Evolutionary conservation across 345 rosid species (phyloP).

Genomic region (Crucihimalaya himalaica): DNA sequence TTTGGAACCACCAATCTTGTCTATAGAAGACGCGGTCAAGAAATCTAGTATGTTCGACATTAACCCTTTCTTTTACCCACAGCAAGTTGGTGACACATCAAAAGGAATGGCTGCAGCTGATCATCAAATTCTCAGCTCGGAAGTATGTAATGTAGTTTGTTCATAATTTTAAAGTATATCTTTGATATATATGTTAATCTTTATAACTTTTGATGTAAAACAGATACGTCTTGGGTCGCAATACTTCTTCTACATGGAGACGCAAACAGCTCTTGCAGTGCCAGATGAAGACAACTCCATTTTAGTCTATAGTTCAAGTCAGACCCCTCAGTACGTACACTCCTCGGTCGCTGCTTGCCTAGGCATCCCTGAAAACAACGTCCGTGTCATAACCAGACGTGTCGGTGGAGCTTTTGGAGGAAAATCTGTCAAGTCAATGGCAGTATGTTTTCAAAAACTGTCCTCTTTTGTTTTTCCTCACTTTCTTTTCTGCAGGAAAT

Average conservation of each 20-base stretch:
- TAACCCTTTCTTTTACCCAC: constrained; percentile 52
- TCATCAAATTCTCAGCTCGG: constrained; percentile 58
- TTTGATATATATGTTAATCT: neutral
- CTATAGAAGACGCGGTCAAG: constrained; percentile 74
- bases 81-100: constrained; percentile 65
- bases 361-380: constrained; percentile 74
- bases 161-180: neutral
- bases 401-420: constrained; percentile 97
- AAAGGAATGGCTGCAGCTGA: constrained; percentile 95
- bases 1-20: constrained; percentile 68
- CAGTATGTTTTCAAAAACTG: constrained; percentile 49
- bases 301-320: constrained; percentile 71
- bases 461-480: neutral
- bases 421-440: constrained; percentile 66
- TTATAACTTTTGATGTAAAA: constrained; percentile 18
- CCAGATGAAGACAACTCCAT: constrained; percentile 93
- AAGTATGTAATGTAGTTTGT: constrained; percentile 48
- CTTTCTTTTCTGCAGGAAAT: neutral
- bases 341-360: constrained; percentile 63
- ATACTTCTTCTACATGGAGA: constrained; percentile 89
- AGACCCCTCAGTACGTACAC: constrained; percentile 63
- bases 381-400: constrained; percentile 84
- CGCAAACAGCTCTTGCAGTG: constrained; percentile 80
- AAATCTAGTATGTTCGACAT: constrained; percentile 68
- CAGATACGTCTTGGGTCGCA: constrained; percentile 80